A percentile compares a stretch with the other conserved stretches of the same genome.
These are phyloP conservation scores for Nematodospora anomalae DNA, from an alignment of 1,139 yeast genomes.

Conservation along the genomic window DNA sequence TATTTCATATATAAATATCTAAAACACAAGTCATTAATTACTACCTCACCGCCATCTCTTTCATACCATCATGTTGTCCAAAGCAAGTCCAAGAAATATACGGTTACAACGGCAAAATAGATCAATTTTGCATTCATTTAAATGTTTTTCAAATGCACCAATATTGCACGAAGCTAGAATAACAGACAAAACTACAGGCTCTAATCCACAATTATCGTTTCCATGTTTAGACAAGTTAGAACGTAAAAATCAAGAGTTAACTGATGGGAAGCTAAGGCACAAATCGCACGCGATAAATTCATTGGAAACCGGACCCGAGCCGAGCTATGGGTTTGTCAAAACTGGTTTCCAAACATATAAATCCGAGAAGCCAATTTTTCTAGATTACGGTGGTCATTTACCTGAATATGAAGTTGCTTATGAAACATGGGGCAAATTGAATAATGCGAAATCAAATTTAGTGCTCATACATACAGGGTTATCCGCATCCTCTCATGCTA, in stretches of 20 bases:
- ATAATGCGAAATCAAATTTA: constrained; percentile 63
- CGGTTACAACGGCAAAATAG: too few species aligned
- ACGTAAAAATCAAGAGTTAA: constrained; percentile 50
- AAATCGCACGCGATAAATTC: constrained; percentile 26
- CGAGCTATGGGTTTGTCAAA: constrained; percentile 70
- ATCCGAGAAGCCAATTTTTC: constrained; percentile 57
- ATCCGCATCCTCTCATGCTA: constrained; percentile 94
- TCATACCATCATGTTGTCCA: too few species aligned
- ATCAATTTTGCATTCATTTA: constrained; percentile 1
- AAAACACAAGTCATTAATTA: too few species aligned
- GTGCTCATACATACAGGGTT: constrained; percentile 85
- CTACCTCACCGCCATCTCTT: too few species aligned
- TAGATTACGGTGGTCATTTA: constrained; percentile 81
- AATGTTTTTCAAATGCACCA: constrained; percentile 1
- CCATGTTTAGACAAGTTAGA: constrained; percentile 86
- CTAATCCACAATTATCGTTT: constrained; percentile 70
- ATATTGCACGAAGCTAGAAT: constrained; percentile 11
- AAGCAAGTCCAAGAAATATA: too few species aligned
- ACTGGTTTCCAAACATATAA: constrained; percentile 65
- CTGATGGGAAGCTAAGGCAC: constrained; percentile 18
- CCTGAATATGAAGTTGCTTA: constrained; percentile 80
- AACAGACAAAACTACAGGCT: constrained; percentile 17
- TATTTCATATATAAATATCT: too few species aligned
- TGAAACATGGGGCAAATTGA: constrained; percentile 80
- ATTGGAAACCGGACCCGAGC: constrained; percentile 79